phyloP scores from a whole-genome alignment of 164 flowering plant species.

The Sextonia rubra region DNA sequence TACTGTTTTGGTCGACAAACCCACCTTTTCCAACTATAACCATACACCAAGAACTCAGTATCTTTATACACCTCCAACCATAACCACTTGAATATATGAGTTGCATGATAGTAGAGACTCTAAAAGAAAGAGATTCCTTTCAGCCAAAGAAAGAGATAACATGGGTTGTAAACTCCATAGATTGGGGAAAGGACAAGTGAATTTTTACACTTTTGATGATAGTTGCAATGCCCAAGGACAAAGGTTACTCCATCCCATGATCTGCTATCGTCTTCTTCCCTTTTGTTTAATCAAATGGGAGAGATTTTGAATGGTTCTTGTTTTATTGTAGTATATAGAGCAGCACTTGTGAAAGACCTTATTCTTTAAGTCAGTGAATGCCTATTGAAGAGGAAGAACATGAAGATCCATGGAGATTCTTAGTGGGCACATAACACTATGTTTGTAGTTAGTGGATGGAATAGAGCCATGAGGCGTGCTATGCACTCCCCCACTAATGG shows the following conservation, averaged over 20 bases:
- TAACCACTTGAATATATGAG: not conserved
- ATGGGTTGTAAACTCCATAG: not conserved
- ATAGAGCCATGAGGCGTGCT: not conserved
- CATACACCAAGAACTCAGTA: not conserved
- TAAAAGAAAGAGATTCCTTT: not conserved
- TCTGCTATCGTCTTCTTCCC: no score
- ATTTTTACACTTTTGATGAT: no score
- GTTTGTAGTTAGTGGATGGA: not conserved
- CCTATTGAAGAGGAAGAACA: not conserved
- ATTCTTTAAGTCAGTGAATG: not conserved
- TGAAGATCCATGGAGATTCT: not conserved
- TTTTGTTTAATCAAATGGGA: no score
- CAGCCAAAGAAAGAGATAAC: not conserved
- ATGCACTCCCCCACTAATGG: not conserved
- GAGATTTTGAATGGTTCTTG: no score
- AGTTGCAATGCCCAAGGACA: no score
- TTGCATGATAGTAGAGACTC: not conserved
- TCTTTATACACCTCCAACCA: not conserved
- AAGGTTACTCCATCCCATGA: no score
- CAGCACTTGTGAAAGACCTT: not conserved
- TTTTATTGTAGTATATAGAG: no score
- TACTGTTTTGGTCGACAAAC: not conserved
- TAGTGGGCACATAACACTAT: not conserved
- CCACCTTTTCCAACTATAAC: constrained; percentile 4
- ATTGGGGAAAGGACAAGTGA: not conserved